These are phyloP conservation scores for Fusarium albosuccineum DNA, from an alignment of 2,329 filamentous ascomycete species.

Conservation along the genomic window DNA sequence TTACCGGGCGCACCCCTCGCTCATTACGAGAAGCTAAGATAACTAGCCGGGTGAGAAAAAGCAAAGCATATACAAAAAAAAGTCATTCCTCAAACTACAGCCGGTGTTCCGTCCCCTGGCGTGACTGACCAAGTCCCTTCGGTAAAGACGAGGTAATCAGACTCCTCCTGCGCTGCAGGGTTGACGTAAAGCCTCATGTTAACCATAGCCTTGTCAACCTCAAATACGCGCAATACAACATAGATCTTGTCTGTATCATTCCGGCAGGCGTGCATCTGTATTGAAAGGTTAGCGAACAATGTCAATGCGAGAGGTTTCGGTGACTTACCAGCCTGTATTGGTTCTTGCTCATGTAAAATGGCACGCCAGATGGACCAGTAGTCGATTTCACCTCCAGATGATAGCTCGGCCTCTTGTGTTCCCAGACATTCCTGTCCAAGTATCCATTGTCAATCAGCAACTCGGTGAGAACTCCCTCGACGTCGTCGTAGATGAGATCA, in stretches of 20 bases:
- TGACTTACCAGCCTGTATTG: constrained; percentile 56
- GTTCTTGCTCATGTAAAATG: constrained; percentile 61
- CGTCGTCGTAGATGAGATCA: constrained; percentile 60
- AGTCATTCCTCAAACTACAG: neutral
- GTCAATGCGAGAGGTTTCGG: too few relatives aligned
- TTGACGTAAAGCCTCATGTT: constrained; percentile 13
- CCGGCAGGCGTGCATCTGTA: neutral
- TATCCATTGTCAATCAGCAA: constrained; percentile 52
- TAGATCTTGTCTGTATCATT: neutral
- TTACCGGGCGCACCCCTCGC: neutral
- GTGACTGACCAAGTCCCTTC: constrained; percentile 14
- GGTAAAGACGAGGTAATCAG: constrained; percentile 4
- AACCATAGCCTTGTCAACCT: neutral
- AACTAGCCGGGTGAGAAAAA: rapidly evolving
- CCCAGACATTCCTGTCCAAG: constrained; percentile 45
- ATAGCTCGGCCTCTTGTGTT: constrained; percentile 52
- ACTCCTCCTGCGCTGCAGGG: neutral
- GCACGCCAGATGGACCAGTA: constrained; percentile 49
- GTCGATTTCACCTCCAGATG: constrained; percentile 66
- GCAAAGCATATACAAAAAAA: neutral
- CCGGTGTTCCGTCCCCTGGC: neutral
- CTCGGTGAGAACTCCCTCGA: constrained; percentile 48
- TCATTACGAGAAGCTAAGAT: neutral
- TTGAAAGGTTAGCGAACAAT: too few relatives aligned
- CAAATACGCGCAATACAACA: constrained; percentile 11